Percentiles rank a stretch among this genome's conserved stretches.
Conservation (phyloP, 2,329 filamentous ascomycete species). For the Blastomyces parvus region DNA sequence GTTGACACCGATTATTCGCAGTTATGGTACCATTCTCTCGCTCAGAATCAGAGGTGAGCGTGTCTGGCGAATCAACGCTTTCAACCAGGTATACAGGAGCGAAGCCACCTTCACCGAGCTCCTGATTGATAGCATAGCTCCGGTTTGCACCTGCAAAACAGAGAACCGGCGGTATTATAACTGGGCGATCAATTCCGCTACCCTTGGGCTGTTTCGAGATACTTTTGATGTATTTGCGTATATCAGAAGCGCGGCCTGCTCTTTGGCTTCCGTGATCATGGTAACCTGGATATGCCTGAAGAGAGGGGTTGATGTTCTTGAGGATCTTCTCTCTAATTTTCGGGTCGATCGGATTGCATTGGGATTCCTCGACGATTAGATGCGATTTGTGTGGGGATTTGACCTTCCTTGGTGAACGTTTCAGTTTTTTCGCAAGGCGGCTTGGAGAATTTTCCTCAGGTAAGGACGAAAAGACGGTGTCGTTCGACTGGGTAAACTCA, state of each 20-base stretch:
- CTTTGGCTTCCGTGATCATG: slow-evolving; percentile 58
- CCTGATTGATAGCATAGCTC: slow-evolving; percentile 68
- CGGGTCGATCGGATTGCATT: slow-evolving; percentile 87
- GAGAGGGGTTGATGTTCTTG: slow-evolving; percentile 59
- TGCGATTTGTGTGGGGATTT: slow-evolving; percentile 29
- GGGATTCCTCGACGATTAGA: slow-evolving; percentile 67
- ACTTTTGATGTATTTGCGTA: slow-evolving; percentile 70
- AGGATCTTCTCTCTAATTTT: slow-evolving; percentile 65
- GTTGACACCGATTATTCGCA: slow-evolving; percentile 38
- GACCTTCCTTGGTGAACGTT: slow-evolving; percentile 18
- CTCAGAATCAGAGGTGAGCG: slow-evolving; percentile 27
- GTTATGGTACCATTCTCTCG: slow-evolving; percentile 33
- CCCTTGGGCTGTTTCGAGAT: slow-evolving; percentile 42
- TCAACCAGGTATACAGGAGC: slow-evolving; percentile 91
- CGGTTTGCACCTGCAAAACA: slow-evolving; percentile 56
- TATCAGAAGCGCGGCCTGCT: slow-evolving; percentile 61
- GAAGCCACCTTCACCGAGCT: slow-evolving; percentile 88
- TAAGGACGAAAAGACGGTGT: slow-evolving; percentile 32
- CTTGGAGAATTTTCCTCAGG: slow-evolving; percentile 30
- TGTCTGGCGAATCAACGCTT: slow-evolving; percentile 48
- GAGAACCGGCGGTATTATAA: slow-evolving; percentile 54
- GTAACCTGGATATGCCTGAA: slow-evolving; percentile 69
- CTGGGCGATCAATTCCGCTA: slow-evolving; percentile 46
- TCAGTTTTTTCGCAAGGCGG: slow-evolving; percentile 30
- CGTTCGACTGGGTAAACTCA: slow-evolving; percentile 49